Evolutionary conservation across 1,284 basidiomycete genomes (phyloP).

Genomic region (Melanopsichium pennsylvanicum): DNA sequence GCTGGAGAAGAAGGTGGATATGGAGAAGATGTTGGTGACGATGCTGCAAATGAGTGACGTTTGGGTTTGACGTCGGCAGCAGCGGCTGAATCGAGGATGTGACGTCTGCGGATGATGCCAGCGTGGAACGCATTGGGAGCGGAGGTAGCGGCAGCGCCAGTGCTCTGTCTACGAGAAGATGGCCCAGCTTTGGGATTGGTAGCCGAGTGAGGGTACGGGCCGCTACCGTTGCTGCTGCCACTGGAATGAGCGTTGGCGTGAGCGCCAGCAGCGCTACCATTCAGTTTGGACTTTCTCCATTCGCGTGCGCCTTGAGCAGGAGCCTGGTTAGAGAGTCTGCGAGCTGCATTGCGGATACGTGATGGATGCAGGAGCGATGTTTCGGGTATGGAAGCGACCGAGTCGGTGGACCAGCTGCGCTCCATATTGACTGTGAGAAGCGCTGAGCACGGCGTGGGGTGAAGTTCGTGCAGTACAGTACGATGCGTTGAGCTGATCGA

Average conservation of each 20-base stretch:
- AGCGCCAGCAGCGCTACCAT: too few relatives aligned
- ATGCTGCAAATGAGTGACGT: conserved; percentile 9
- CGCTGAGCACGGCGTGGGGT: too few relatives aligned
- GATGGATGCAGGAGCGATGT: conserved; percentile 30
- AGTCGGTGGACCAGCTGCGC: conserved; percentile 47
- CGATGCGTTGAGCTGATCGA: too few relatives aligned
- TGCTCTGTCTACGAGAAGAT: conserved; percentile 25
- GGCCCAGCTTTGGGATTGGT: conserved; percentile 29
- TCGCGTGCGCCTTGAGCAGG: conserved; percentile 27
- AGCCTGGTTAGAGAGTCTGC: conserved; percentile 44
- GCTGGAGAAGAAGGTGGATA: conserved; percentile 22
- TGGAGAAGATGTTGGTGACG: conserved; percentile 14
- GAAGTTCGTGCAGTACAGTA: too few relatives aligned
- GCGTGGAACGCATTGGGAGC: conserved; percentile 3
- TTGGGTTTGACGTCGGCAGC: conserved; percentile 3
- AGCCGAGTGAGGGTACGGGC: neutral
- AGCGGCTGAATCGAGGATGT: conserved; percentile 34
- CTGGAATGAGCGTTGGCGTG: too few relatives aligned
- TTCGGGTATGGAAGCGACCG: conserved; percentile 31
- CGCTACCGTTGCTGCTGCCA: neutral
- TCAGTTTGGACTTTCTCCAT: conserved; percentile 34
- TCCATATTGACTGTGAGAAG: conserved; percentile 17
- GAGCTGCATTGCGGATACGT: conserved; percentile 35
- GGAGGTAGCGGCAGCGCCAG: conserved; percentile 1
- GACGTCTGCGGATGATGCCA: conserved; percentile 20